Evolutionary conservation across 2,329 filamentous ascomycete species (phyloP), one percentile per base, ranked within the genome.

Genomic region (Talaromyces sp.): DNA sequence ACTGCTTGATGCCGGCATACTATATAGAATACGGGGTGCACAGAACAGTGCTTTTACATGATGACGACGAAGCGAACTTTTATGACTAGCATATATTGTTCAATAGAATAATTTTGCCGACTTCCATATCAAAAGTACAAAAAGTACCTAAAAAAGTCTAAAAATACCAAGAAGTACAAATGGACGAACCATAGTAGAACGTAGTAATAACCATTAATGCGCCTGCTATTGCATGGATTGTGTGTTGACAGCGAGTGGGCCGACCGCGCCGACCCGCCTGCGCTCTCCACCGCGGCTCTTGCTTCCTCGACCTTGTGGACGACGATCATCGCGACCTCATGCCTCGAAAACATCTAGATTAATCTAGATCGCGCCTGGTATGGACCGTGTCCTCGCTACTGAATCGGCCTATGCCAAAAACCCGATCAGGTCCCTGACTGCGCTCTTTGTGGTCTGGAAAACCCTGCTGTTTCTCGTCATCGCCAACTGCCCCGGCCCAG

Each of bases 401-500:
- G 25, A 30, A 9, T 53, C 27, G 25, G 8, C 49, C 49, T 58
- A 62, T 47, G 51, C 57, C 33, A 56, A 53, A 36, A 69, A 68
- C 58, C 74, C 75, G 8, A 63, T 76, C 61, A 67, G 66, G 55
- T 71, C 71, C 57, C 67, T 78, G 62, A 72, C 75, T 3, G 52
- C 68, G 13, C 67, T 78, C 3, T 87, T 85, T 67, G 69, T 76
- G 55, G 64, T 75, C 9, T 88, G 85, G 85, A 88, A 88, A 70
- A 61, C 71, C 4, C 54, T 86, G 10, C 71, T 88, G 28, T 72
- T 85, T 13, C 57, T 80, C 19, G 68, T 84, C 30, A 77, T 82
- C 49, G 70, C 77, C 19, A 69, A 76, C 39, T 82, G 80, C 65
- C 86, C 86, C 11, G 83, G 84, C 5, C 77, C 78, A 19, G 85